phyloP scores from a whole-genome alignment of 305 asterid species.

The Caryopteris hybrid region DNA sequence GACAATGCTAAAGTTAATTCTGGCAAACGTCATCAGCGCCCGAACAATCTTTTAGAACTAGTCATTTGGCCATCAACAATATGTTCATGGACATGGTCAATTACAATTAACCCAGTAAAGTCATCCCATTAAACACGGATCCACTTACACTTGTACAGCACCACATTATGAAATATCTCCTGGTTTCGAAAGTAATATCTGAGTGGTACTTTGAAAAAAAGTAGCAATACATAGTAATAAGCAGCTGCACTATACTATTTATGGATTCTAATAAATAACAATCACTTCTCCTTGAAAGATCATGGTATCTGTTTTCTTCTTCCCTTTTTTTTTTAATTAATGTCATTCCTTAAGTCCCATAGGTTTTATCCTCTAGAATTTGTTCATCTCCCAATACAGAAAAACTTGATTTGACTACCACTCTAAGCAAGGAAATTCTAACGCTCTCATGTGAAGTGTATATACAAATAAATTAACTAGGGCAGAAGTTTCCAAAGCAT shows the following conservation, averaged over 20 bases:
- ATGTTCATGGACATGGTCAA: neutral
- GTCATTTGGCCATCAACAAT: neutral
- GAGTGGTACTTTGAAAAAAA: slow-evolving; percentile 7
- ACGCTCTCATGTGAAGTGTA: no score
- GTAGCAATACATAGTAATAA: neutral
- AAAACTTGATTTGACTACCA: no score
- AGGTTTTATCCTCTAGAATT: no score
- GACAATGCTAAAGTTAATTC: slow-evolving; percentile 4
- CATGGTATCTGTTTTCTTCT: no score
- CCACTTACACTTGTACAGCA: neutral
- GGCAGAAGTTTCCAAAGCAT: no score
- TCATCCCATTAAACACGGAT: neutral
- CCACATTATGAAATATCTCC: neutral
- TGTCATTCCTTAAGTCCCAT: no score
- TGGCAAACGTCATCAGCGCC: neutral
- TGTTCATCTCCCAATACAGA: no score
- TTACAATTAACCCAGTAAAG: neutral
- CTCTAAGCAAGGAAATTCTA: no score
- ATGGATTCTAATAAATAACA: neutral
- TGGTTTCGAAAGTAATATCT: neutral
- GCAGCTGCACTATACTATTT: neutral
- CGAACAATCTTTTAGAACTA: slow-evolving; percentile 9
- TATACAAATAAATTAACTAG: no score
- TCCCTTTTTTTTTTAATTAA: no score
- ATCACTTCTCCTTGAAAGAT: neutral